Percentiles rank a stretch among this genome's conserved stretches.
Evolutionary conservation across 2,329 filamentous ascomycete genomes (phyloP).

Genomic region (Nectriaceae sp.): DNA sequence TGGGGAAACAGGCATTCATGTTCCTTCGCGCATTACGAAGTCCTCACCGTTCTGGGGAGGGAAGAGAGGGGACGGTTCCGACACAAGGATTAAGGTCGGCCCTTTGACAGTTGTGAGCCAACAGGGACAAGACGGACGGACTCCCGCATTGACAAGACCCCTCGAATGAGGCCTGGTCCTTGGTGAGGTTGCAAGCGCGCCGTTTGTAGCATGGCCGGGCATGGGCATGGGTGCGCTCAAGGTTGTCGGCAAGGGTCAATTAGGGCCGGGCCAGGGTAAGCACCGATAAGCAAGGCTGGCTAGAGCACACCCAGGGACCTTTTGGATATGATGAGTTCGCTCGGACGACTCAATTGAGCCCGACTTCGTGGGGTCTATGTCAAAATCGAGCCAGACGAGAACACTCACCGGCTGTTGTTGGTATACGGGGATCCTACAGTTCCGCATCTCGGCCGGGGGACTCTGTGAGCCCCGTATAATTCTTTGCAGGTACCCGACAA

Average conservation of each 20-base stretch:
- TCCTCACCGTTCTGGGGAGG: conserved; percentile 17
- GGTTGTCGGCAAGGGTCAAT: background rate
- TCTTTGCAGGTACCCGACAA: too few species aligned
- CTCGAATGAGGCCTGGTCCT: background rate
- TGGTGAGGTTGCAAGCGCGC: conserved; percentile 3
- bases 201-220: background rate
- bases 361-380: background rate
- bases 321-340: too few species aligned
- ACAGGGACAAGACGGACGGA: conserved; percentile 27
- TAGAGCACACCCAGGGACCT: background rate
- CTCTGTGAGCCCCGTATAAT: too few species aligned
- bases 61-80: too few species aligned
- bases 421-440: too few species aligned
- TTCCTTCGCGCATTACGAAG: conserved; percentile 17
- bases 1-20: conserved; percentile 16
- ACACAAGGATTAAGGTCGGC: too few species aligned
- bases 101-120: too few species aligned
- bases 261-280: too few species aligned
- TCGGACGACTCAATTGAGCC: background rate
- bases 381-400: background rate
- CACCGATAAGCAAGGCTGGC: background rate
- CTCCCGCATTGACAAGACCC: conserved; percentile 23
- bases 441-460: too few species aligned
- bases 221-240: background rate
- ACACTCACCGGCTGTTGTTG: background rate